Percentiles rank a stretch among this genome's conserved stretches.
These are phyloP conservation scores for Chlorella sp. DNA, from an alignment of 139 green algal genomes.

Conservation along the genomic window DNA sequence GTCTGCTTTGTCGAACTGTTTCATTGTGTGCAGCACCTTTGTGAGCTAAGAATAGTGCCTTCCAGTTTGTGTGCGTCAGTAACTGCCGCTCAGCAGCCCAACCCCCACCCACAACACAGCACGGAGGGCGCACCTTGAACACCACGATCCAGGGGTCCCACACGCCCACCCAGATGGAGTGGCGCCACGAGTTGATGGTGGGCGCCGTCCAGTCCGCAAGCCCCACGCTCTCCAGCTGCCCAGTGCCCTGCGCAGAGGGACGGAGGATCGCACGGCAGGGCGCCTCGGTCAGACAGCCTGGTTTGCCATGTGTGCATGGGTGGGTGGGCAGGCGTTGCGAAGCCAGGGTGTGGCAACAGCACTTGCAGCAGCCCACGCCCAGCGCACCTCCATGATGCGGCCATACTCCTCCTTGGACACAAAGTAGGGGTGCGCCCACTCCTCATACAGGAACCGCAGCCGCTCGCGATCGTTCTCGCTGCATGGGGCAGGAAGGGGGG, in stretches of 20 bases:
- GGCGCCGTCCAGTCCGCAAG: conserved; percentile 86
- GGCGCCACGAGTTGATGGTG: conserved; percentile 90
- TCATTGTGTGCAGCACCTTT: background rate
- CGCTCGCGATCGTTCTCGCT: conserved; percentile 74
- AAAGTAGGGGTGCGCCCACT: conserved; percentile 98
- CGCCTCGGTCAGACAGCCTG: no score
- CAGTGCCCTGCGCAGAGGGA: conserved; percentile 66
- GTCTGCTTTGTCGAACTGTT: background rate
- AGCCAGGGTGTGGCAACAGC: no score
- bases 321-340: no score
- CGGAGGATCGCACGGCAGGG: no score
- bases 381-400: no score
- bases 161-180: conserved; percentile 94
- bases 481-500: background rate
- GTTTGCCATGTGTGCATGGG: no score
- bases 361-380: no score
- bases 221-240: conserved; percentile 60
- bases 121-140: conserved; percentile 55
- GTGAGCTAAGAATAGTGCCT: no score
- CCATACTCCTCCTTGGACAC: conserved; percentile 93
- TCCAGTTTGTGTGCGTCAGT: no score
- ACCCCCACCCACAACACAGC: no score
- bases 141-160: conserved; percentile 94
- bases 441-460: conserved; percentile 94
- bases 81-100: no score